Percentiles rank a stretch among this genome's conserved stretches.
phyloP scores from a whole-genome alignment of 2,329 filamentous ascomycete genomes.

The Aspergillus tamarii region DNA sequence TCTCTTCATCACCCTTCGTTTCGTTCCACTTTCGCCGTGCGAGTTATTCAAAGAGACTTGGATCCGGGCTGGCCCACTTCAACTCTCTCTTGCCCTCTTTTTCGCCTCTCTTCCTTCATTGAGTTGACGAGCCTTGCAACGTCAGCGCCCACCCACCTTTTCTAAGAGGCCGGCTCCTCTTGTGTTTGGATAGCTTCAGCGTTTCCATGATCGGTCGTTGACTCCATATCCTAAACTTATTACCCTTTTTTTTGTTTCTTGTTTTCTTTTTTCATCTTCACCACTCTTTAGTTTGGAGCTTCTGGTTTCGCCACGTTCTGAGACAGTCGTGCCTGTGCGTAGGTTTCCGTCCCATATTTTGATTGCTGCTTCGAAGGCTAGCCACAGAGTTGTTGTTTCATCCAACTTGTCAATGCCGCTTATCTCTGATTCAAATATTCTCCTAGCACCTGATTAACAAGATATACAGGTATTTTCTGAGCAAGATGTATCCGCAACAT shows the following conservation, averaged over 20 bases:
- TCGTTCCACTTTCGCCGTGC: constrained; percentile 38
- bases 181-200: constrained; percentile 27
- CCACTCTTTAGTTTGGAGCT: constrained; percentile 9
- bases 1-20: constrained; percentile 25
- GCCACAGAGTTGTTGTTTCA: constrained; percentile 1
- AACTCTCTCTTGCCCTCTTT: constrained; percentile 35
- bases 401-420: not conserved
- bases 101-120: constrained; percentile 26
- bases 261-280: constrained; percentile 13
- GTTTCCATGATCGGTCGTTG: constrained; percentile 7
- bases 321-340: constrained; percentile 21
- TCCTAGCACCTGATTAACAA: constrained; percentile 27
- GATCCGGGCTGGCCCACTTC: constrained; percentile 42
- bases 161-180: constrained; percentile 43
- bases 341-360: constrained; percentile 9
- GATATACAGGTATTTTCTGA: constrained; percentile 14
- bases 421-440: constrained; percentile 22
- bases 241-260: constrained; percentile 12
- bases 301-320: constrained; percentile 19
- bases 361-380: constrained; percentile 3
- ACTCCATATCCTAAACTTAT: constrained; percentile 13
- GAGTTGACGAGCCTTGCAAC: constrained; percentile 21
- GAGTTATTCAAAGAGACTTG: constrained; percentile 35
- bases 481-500: constrained; percentile 76
- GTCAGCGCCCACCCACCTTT: constrained; percentile 26